These are phyloP conservation scores for Penicillium silybi DNA, from an alignment of 495 filamentous ascomycete genomes.

Conservation along the genomic window DNA sequence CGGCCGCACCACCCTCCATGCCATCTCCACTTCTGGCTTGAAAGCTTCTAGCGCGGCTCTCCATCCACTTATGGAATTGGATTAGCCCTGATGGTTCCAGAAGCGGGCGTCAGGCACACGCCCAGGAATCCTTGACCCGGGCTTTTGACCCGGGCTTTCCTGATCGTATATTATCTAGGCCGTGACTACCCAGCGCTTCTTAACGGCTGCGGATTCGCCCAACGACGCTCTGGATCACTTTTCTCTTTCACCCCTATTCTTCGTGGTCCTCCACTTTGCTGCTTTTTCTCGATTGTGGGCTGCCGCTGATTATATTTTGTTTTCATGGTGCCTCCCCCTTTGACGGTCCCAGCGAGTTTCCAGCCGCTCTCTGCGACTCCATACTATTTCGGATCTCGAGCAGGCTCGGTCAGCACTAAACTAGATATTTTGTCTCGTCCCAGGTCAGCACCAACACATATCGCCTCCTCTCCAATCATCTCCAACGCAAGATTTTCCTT, in stretches of 20 bases:
- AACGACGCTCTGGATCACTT: constrained; percentile 1
- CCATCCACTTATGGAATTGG: constrained; percentile 20
- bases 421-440: constrained; percentile 38
- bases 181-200: constrained; percentile 17
- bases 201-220: constrained; percentile 7
- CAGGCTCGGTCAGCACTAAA: constrained; percentile 31
- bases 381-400: constrained; percentile 29
- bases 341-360: constrained; percentile 32
- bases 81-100: constrained; percentile 13
- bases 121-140: constrained; percentile 10
- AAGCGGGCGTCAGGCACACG: constrained; percentile 23
- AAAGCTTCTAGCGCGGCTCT: constrained; percentile 27
- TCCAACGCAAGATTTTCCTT: neutral
- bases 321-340: constrained; percentile 37
- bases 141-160: constrained; percentile 7
- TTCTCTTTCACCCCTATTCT: neutral
- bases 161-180: constrained; percentile 10
- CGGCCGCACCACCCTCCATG: constrained; percentile 13
- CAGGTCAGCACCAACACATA: constrained; percentile 37
- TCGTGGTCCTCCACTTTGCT: neutral
- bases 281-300: neutral
- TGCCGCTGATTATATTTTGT: neutral
- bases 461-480: constrained; percentile 3
- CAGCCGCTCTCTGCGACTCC: constrained; percentile 32
- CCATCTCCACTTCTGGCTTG: constrained; percentile 18